Conservation (phyloP, 2,329 filamentous ascomycete species). For the Lecanicillium sp. region DNA sequence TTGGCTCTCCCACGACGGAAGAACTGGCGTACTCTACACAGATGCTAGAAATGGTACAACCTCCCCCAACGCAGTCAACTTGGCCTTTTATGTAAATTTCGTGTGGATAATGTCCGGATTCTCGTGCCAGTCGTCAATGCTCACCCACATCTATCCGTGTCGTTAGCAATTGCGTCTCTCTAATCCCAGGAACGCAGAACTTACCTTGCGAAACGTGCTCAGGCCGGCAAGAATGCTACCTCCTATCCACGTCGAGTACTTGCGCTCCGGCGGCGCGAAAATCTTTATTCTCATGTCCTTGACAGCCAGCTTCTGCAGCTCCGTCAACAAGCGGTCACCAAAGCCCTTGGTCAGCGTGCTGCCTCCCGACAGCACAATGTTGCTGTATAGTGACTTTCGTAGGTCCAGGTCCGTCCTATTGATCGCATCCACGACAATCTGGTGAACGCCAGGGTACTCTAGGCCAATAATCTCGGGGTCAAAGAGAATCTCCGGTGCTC, state of each 20-base stretch:
- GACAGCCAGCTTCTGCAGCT: conserved; percentile 87
- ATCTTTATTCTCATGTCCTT: conserved; percentile 99
- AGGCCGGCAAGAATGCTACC: conserved; percentile 93
- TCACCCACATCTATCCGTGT: conserved; percentile 88
- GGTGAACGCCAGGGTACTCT: conserved; percentile 94
- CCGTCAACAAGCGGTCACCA: conserved; percentile 81
- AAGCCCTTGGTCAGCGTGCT: conserved; percentile 97
- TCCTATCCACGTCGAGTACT: conserved; percentile 99
- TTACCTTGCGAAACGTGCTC: conserved; percentile 96
- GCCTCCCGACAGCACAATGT: conserved; percentile 94
- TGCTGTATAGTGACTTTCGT: conserved; percentile 86
- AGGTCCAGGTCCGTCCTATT: conserved; percentile 92
- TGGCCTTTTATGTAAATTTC: conserved; percentile 68
- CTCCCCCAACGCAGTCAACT: not conserved
- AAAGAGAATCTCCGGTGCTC: conserved; percentile 92
- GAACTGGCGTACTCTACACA: too few species aligned
- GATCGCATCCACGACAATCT: conserved; percentile 96
- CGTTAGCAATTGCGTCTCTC: conserved; percentile 12
- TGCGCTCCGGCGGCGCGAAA: conserved; percentile 92
- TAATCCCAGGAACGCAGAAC: conserved; percentile 13
- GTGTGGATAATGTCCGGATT: conserved; percentile 98
- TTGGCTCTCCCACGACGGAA: not conserved
- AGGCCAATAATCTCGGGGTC: conserved; percentile 95
- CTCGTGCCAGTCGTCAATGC: conserved; percentile 99
- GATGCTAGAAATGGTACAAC: conserved; percentile 7